Conservation (phyloP, 768 basidiomycete genomes). For the Amanita pseudoporphyria region DNA sequence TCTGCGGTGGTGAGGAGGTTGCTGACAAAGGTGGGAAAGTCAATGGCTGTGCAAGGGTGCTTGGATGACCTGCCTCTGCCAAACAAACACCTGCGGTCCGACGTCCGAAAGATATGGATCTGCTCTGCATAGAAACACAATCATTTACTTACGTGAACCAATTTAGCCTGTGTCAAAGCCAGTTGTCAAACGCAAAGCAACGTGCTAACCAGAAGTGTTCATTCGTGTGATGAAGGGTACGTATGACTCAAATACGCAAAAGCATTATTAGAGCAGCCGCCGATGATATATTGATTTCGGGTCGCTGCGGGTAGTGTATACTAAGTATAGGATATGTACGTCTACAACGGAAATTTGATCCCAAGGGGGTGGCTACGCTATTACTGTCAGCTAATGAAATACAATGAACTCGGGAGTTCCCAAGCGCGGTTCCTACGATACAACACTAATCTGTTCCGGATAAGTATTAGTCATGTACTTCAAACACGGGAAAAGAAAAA, state of each 20-base stretch:
- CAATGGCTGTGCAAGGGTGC: constrained; percentile 1
- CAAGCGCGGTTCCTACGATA: background rate
- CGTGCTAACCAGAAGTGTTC: background rate
- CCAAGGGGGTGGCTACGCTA: background rate
- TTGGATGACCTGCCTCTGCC: background rate
- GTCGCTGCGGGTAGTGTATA: too few relatives aligned
- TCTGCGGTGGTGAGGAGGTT: background rate
- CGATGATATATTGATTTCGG: too few relatives aligned
- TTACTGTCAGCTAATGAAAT: background rate
- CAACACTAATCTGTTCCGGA: background rate
- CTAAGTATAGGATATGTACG: too few relatives aligned
- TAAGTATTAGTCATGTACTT: background rate
- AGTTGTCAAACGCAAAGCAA: background rate
- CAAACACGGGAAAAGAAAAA: background rate
- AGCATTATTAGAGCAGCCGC: too few relatives aligned
- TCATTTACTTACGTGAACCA: background rate
- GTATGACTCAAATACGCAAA: background rate
- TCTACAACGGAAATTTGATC: too few relatives aligned
- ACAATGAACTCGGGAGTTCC: background rate
- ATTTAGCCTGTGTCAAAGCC: background rate
- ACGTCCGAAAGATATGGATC: background rate
- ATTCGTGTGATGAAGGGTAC: background rate
- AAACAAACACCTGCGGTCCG: background rate
- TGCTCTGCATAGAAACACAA: too few relatives aligned
- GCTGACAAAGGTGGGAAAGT: background rate